Evolutionary conservation across 2,329 filamentous ascomycete genomes (phyloP).

Genomic region (Colletotrichum eleusines): DNA sequence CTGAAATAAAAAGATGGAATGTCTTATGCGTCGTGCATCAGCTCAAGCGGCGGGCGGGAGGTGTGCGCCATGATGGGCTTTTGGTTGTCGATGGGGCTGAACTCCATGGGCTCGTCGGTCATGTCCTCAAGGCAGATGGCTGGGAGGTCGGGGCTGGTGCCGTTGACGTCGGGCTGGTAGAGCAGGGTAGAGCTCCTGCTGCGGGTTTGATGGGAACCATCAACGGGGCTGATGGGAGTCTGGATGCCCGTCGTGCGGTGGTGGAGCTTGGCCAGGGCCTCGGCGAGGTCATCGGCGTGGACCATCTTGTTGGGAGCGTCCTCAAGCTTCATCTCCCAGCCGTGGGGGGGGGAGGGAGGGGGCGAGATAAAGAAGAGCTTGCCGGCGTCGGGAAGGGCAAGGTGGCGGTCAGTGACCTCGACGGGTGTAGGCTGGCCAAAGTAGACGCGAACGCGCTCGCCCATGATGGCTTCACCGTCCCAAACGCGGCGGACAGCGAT

Average conservation of each 20-base stretch:
- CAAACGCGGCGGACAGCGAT: conserved; percentile 78
- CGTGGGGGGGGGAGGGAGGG: conserved; percentile 75
- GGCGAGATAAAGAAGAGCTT: conserved; percentile 81
- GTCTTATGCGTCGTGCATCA: conserved; percentile 60
- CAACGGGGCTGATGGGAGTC: conserved; percentile 57
- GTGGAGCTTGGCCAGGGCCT: conserved; percentile 73
- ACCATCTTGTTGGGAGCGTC: conserved; percentile 78
- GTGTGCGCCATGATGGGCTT: conserved; percentile 71
- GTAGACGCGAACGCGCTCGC: conserved; percentile 76
- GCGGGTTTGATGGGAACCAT: conserved; percentile 55
- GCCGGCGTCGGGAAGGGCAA: conserved; percentile 75
- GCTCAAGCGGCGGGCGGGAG: conserved; percentile 72
- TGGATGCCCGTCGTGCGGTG: conserved; percentile 53
- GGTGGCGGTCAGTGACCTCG: conserved; percentile 66
- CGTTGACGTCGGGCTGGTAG: conserved; percentile 69
- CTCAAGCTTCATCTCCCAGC: conserved; percentile 76
- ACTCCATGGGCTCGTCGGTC: conserved; percentile 65
- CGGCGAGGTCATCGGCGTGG: conserved; percentile 76
- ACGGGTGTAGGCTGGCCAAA: conserved; percentile 74
- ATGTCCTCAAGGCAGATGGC: conserved; percentile 77
- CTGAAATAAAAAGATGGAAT: conserved; percentile 28
- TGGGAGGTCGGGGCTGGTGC: conserved; percentile 67
- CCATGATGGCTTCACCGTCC: conserved; percentile 80
- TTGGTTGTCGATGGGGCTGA: conserved; percentile 56
- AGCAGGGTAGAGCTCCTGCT: conserved; percentile 75